Evolutionary conservation across 179 eudicot genomes (phyloP).

Genomic region (Spergularia azorica): DNA sequence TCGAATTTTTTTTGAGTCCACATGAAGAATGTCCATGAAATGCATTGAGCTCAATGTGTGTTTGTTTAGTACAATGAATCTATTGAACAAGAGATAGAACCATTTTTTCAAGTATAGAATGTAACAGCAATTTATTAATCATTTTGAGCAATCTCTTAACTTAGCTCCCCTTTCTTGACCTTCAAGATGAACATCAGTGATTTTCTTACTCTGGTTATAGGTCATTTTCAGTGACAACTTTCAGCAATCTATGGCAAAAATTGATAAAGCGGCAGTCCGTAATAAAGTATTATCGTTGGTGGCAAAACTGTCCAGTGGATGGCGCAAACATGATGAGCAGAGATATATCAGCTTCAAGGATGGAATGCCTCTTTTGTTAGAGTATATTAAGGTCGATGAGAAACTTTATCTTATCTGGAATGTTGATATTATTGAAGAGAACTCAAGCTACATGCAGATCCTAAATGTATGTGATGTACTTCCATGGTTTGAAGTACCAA

Average conservation of each 20-base stretch:
- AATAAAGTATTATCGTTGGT: slow-evolving; percentile 8
- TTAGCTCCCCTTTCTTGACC: background rate
- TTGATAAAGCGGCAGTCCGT: slow-evolving; percentile 2
- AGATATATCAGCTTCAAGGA: slow-evolving; percentile 19
- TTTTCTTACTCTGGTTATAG: slow-evolving; percentile 8
- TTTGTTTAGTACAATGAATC: too few species aligned
- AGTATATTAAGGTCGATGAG: slow-evolving; percentile 14
- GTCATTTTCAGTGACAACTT: slow-evolving; percentile 16
- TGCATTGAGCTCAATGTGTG: too few species aligned
- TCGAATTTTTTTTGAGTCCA: too few species aligned
- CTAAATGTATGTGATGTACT: slow-evolving; percentile 22
- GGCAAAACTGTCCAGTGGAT: slow-evolving; percentile 19
- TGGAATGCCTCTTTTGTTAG: slow-evolving; percentile 14
- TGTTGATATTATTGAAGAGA: slow-evolving; percentile 22
- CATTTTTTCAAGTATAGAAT: too few species aligned
- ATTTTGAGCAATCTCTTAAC: background rate
- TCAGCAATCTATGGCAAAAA: slow-evolving; percentile 14
- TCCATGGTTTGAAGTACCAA: slow-evolving; percentile 21
- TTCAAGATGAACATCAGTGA: background rate
- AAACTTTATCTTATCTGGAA: slow-evolving; percentile 11
- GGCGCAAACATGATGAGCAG: slow-evolving; percentile 17
- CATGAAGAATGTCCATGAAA: too few species aligned
- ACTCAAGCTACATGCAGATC: slow-evolving; percentile 15
- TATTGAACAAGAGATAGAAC: too few species aligned
- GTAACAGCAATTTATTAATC: too few species aligned